Percentiles rank a stretch among this genome's conserved stretches.
Conservation (phyloP, 441 rosid genomes). For the Kokia cookei region DNA sequence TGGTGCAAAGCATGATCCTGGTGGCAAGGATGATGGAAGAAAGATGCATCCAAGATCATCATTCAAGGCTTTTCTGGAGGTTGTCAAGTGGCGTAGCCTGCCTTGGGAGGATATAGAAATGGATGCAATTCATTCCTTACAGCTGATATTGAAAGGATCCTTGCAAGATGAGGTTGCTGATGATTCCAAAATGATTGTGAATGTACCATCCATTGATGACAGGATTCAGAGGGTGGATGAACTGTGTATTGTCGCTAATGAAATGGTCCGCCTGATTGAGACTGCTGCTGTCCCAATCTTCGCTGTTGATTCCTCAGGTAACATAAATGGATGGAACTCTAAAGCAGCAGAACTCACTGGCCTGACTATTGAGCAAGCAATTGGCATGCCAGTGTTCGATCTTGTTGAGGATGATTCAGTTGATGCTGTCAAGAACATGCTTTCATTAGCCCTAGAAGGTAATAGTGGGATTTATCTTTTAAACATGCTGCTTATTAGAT, state of each 20-base stretch:
- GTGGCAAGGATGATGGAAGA: slow-evolving; percentile 60
- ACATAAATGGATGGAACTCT: slow-evolving; percentile 73
- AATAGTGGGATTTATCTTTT: slow-evolving; percentile 13
- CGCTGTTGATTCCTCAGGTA: slow-evolving; percentile 66
- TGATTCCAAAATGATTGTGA: slow-evolving; percentile 41
- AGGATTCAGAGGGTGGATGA: slow-evolving; percentile 53
- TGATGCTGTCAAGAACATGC: slow-evolving; percentile 30
- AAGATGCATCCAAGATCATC: slow-evolving; percentile 88
- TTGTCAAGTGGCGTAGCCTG: slow-evolving; percentile 58
- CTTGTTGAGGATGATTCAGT: slow-evolving; percentile 48
- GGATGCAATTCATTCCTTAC: slow-evolving; percentile 88
- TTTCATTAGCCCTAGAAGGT: slow-evolving; percentile 62
- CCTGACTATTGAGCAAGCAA: slow-evolving; percentile 60
- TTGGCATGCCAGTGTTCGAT: slow-evolving; percentile 51
- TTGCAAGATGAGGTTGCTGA: slow-evolving; percentile 44
- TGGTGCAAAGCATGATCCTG: slow-evolving; percentile 81
- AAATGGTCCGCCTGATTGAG: slow-evolving; percentile 84
- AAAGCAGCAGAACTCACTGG: slow-evolving; percentile 80
- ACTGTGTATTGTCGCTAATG: slow-evolving; percentile 46
- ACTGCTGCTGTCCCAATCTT: slow-evolving; percentile 79
- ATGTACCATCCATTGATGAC: slow-evolving; percentile 38
- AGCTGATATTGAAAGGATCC: slow-evolving; percentile 69
- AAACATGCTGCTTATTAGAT: slow-evolving; percentile 7
- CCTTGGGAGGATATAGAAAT: slow-evolving; percentile 87
- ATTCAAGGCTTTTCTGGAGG: slow-evolving; percentile 82